These are phyloP conservation scores for Curvularia sp. DNA, from an alignment of 2,329 filamentous ascomycete species.

Conservation along the genomic window DNA sequence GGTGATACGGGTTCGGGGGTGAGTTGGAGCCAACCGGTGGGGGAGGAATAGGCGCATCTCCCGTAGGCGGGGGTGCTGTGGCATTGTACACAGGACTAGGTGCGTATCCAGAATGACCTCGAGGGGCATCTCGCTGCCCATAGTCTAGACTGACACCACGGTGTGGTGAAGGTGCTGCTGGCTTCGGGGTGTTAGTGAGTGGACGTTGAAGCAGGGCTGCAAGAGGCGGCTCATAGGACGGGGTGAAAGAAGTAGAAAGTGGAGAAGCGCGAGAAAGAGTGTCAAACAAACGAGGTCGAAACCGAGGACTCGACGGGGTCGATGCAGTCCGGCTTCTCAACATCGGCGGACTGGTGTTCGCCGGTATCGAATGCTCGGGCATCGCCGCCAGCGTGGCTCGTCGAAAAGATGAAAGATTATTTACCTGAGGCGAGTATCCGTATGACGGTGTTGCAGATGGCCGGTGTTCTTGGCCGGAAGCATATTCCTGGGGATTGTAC, in stretches of 20 bases:
- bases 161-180: slow-evolving; percentile 26
- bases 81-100: slow-evolving; percentile 39
- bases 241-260: slow-evolving; percentile 40
- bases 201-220: slow-evolving; percentile 42
- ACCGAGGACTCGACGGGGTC: slow-evolving; percentile 26
- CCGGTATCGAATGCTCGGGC: slow-evolving; percentile 31
- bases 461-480: slow-evolving; percentile 33
- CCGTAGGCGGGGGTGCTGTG: slow-evolving; percentile 36
- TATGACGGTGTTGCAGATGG: slow-evolving; percentile 37
- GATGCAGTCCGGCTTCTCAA: slow-evolving; percentile 33
- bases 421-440: slow-evolving; percentile 48
- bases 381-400: slow-evolving; percentile 37
- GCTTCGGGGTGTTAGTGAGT: slow-evolving; percentile 46
- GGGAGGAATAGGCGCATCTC: slow-evolving; percentile 30
- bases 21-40: slow-evolving; percentile 33
- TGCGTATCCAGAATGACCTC: slow-evolving; percentile 39
- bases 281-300: slow-evolving; percentile 26
- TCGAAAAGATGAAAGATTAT: slow-evolving; percentile 42
- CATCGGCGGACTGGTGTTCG: slow-evolving; percentile 31
- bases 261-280: slow-evolving; percentile 41
- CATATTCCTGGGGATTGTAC: slow-evolving; percentile 49
- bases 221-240: slow-evolving; percentile 49
- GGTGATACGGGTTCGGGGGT: slow-evolving; percentile 43
- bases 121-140: slow-evolving; percentile 23
- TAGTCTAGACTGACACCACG: slow-evolving; percentile 3